Conservation (phyloP, 1,284 basidiomycete species). For the Sparassis latifolia region DNA sequence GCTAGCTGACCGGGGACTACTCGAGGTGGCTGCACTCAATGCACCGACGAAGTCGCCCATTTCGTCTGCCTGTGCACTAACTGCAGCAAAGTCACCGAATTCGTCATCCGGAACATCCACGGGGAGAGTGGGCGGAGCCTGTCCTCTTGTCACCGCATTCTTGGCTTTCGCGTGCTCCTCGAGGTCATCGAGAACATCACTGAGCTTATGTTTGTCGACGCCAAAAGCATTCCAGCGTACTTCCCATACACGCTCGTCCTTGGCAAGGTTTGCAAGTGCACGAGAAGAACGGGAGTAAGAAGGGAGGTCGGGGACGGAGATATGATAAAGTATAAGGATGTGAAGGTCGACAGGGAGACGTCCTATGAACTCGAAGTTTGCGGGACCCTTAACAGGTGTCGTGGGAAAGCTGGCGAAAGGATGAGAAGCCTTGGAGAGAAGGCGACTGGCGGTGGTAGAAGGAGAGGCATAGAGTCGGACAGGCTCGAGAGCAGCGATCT, state of each 20-base stretch:
- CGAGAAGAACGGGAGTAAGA: constrained; percentile 65
- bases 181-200: constrained; percentile 52
- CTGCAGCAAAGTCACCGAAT: constrained; percentile 82
- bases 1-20: constrained; percentile 11
- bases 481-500: constrained; percentile 72
- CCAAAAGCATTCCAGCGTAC: constrained; percentile 58
- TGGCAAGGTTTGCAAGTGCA: constrained; percentile 56
- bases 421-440: constrained; percentile 10
- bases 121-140: constrained; percentile 48
- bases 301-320: constrained; percentile 76
- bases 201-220: constrained; percentile 39
- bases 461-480: constrained; percentile 44
- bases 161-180: constrained; percentile 38
- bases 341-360: constrained; percentile 75
- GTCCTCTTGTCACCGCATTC: constrained; percentile 28
- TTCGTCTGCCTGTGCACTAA: constrained; percentile 36
- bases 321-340: constrained; percentile 60
- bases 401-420: neutral
- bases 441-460: constrained; percentile 18
- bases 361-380: constrained; percentile 51
- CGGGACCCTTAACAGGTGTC: constrained; percentile 21
- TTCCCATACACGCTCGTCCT: constrained; percentile 75
- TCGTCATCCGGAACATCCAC: constrained; percentile 67
- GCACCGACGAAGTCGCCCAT: constrained; percentile 54
- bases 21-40: constrained; percentile 16